These are phyloP conservation scores for Monosporozyma aerobia DNA, from an alignment of 805 yeast genomes.

Conservation along the genomic window DNA sequence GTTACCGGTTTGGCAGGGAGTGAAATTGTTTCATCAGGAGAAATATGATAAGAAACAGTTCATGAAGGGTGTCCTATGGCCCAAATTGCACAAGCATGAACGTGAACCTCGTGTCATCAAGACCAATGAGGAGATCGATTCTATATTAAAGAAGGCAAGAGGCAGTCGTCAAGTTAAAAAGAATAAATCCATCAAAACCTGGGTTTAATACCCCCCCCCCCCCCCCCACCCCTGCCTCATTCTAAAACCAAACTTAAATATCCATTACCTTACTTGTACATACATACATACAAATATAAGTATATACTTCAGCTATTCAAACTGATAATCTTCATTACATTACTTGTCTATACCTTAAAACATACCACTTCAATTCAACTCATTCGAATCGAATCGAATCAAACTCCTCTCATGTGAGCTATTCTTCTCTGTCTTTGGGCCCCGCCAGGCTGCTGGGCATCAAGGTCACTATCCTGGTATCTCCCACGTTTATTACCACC, in stretches of 20 bases:
- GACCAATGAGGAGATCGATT: slow-evolving; percentile 41
- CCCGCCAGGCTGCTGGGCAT: background rate
- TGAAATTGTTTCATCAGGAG: slow-evolving; percentile 66
- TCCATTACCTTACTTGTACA: background rate
- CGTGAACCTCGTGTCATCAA: slow-evolving; percentile 37
- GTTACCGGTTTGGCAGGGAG: slow-evolving; percentile 42
- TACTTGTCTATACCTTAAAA: no score
- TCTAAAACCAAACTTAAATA: background rate
- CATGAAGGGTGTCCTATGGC: slow-evolving; percentile 67
- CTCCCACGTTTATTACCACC: slow-evolving; percentile 19
- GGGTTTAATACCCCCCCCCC: background rate
- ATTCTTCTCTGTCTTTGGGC: slow-evolving; percentile 10
- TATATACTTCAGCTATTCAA: background rate
- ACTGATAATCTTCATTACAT: slow-evolving; percentile 8
- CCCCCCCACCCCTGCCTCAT: no score
- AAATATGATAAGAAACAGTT: slow-evolving; percentile 61
- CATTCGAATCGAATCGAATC: no score
- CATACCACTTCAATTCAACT: no score
- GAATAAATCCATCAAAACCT: slow-evolving; percentile 5
- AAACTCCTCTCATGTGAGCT: slow-evolving; percentile 31
- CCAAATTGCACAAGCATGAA: slow-evolving; percentile 78
- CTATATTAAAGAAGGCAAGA: background rate
- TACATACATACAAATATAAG: background rate
- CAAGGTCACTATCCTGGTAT: slow-evolving; percentile 4
- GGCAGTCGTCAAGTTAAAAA: background rate